These are phyloP conservation scores for Dryas octopetala DNA, from an alignment of 306 rosid genomes.

Conservation along the genomic window DNA sequence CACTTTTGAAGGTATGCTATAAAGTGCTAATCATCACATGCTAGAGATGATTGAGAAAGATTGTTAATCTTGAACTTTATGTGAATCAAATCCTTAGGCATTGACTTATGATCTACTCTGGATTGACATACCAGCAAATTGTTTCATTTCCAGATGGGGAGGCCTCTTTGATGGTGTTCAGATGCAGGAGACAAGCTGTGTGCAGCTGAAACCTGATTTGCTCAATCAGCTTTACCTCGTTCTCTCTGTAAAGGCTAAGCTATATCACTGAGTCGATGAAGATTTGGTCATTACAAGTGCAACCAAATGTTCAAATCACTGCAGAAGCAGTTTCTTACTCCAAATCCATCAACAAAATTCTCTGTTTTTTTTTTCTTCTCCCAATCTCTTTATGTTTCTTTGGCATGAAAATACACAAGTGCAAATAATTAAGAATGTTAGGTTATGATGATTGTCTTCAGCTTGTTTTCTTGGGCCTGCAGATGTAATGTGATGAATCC, in stretches of 20 bases:
- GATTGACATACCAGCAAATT: constrained; percentile 27
- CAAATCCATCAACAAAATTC: neutral
- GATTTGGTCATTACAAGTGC: neutral
- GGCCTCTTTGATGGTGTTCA: constrained; percentile 11
- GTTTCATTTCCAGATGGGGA: constrained; percentile 22
- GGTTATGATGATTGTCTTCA: neutral
- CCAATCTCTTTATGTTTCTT: neutral
- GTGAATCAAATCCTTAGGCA: constrained; percentile 20
- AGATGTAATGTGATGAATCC: too few relatives aligned
- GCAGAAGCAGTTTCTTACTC: neutral
- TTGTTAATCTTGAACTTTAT: neutral
- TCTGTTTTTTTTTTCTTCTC: neutral
- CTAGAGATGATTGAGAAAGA: neutral
- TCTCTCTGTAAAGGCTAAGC: constrained; percentile 20
- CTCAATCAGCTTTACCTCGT: constrained; percentile 18
- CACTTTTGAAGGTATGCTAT: constrained; percentile 21
- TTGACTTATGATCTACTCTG: neutral
- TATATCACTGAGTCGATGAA: neutral
- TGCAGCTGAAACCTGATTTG: constrained; percentile 30
- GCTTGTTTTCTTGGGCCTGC: neutral
- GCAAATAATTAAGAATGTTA: neutral
- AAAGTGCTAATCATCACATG: neutral
- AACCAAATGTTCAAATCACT: neutral
- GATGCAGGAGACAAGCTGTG: constrained; percentile 29
- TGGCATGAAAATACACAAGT: neutral